phyloP scores from a whole-genome alignment of 2,329 filamentous ascomycete species.

The Exserohilum rostratum region DNA sequence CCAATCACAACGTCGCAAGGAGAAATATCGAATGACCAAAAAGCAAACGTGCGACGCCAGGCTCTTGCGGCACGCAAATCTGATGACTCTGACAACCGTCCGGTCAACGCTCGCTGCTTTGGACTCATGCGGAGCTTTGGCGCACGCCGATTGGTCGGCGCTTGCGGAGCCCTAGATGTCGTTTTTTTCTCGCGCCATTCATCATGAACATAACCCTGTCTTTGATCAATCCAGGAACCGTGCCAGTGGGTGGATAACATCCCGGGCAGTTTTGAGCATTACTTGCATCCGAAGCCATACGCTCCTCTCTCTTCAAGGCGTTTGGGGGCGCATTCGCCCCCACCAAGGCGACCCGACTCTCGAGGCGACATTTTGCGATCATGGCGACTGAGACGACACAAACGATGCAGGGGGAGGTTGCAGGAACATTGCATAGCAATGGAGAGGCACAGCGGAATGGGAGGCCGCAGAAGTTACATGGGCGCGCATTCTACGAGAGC shows the following conservation, averaged over 20 bases:
- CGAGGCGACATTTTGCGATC: conserved; percentile 17
- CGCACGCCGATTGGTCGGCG: conserved; percentile 23
- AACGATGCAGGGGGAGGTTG: conserved; percentile 8
- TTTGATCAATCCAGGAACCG: neutral
- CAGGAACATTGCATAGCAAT: conserved; percentile 8
- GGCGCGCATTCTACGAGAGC: conserved; percentile 91
- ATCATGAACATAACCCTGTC: conserved; percentile 1
- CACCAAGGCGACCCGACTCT: conserved; percentile 6
- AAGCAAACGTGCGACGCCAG: neutral
- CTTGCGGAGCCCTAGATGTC: conserved; percentile 11
- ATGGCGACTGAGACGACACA: conserved; percentile 26
- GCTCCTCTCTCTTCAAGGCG: conserved; percentile 14
- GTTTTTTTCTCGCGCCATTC: conserved; percentile 14
- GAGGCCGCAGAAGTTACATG: conserved; percentile 68
- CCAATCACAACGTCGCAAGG: neutral
- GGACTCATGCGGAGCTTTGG: conserved; percentile 4
- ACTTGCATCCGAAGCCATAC: conserved; percentile 26
- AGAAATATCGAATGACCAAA: neutral
- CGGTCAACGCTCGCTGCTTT: neutral
- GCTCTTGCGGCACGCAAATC: neutral
- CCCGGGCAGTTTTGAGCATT: neutral
- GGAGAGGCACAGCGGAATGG: conserved; percentile 15
- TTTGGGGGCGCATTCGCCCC: conserved; percentile 33
- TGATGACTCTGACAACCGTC: neutral
- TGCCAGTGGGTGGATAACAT: neutral